Evolutionary conservation across 768 basidiomycete genomes (phyloP), one percentile per base, ranked within the genome.

Genomic region (Pisolithus sp.): DNA sequence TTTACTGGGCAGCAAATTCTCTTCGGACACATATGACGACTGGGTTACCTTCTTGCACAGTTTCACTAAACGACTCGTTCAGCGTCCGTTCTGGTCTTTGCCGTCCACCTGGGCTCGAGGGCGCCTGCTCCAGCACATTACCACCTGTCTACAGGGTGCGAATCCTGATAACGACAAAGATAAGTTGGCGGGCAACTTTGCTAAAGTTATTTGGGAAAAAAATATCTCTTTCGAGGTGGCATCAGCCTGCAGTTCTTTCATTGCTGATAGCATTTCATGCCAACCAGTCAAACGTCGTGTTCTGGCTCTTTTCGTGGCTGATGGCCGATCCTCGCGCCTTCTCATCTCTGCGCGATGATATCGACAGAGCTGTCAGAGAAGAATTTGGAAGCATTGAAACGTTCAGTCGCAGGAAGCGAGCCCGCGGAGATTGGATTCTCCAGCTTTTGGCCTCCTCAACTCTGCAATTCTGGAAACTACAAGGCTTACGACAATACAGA

Each of bases 391-490:
- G 28, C 38, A 39, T 66, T 43, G 55, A 56, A 21, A 23, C n/a
- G 10, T 43, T 64, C 2, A 48, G n/a, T 63, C 0, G 51, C 21
- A n/a, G n/a, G 20, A 44, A 7, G 54, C 52, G 1, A 53, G 31
- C 39, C 59, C 61, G 0, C 47, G 51, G 6, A 24, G 40, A 18
- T 7, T 64, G 49, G 62, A 61, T 9, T 50, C 59, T 31, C 49
- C 57, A 2, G 53, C 53, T 3, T 59, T 66, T 39, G 3, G n/a
- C 17, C 23, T 66, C 0, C 20, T 65, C n/a, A 58, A 57, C 1
- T 64, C 61, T 2, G 61, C 61, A 0, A 53, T 65, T 38, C 60
- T 63, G 59, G 61, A 65, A 49, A 65, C 63, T 2, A 48, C 63
- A 43, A 48, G 63, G 28, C 45, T 64, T 18, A 61, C 56, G 0